phyloP scores from a whole-genome alignment of 83 land plant genomes.

The Isoetes engelmannii region DNA sequence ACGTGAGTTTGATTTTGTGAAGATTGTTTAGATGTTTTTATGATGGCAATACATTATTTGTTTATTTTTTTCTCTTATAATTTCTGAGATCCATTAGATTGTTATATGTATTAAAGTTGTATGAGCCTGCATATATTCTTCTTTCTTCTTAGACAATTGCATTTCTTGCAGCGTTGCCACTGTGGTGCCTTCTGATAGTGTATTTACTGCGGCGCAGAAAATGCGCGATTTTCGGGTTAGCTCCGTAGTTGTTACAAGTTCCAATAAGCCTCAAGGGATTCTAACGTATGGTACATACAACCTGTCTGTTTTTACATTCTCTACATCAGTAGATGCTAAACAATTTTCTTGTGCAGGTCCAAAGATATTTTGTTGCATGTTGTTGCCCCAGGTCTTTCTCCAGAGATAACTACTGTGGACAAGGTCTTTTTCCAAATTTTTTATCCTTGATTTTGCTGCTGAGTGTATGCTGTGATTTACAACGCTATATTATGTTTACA shows the following conservation, averaged over 20 bases:
- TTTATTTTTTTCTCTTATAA: neutral
- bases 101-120: neutral
- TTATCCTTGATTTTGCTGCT: neutral
- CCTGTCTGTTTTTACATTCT: too few species aligned
- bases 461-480: neutral
- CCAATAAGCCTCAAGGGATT: conserved; percentile 14
- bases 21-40: neutral
- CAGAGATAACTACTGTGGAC: conserved; percentile 75
- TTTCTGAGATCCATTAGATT: too few species aligned
- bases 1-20: neutral
- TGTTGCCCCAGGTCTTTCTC: conserved; percentile 75
- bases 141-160: too few species aligned
- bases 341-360: conserved; percentile 48
- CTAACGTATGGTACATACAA: conserved; percentile 3
- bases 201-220: conserved; percentile 7
- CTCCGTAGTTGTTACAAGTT: conserved; percentile 9
- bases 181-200: conserved; percentile 8
- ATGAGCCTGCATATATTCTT: neutral
- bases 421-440: conserved; percentile 46
- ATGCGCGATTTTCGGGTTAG: conserved; percentile 12
- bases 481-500: neutral
- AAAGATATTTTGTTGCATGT: conserved; percentile 91
- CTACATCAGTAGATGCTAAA: neutral
- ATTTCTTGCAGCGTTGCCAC: neutral
- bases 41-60: neutral